Base-by-base conservation (phyloP, 2,329 filamentous ascomycete species). In the Paracoccidioides lutzii region DNA sequence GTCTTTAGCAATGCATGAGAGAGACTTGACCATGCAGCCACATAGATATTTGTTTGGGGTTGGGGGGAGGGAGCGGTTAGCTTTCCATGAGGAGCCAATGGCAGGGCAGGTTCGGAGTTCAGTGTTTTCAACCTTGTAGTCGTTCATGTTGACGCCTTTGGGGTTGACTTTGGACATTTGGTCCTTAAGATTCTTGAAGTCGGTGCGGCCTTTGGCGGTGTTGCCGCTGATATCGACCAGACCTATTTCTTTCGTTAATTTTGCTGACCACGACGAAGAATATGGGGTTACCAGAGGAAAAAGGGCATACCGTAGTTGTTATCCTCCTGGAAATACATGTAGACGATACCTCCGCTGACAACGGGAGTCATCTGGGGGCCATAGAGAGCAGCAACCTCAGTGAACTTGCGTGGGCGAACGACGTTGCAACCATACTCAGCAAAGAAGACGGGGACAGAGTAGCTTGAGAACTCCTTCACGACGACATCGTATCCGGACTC, bases 391-490 rank as follows among this genome's bases (percentile, higher is more conserved):
- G 75, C 77, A 45, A 95, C 90, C 71, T 98, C 94, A 58, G 87
- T 81, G 75, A 95, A 98, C 59, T 80, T 78, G 74, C 93, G 88
- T 59, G 80, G 82, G 45, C 79, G 77, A 68, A 73, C 78, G 46
- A 76, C 77, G 76, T 94, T 97, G 84, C 93, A 98, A 64, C 93
- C 93, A 68, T 98, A 98, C 76, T 98, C 93, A 62, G 93, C 93
- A 71, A 98, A 96, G 84, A 98, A 98, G 66, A 90, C 87, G 49
- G 93, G 93, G 3, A 97, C 88, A 8, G 88, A 88, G 79, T 93
- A 98, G 69, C 85, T 82, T 58, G 78, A 71, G 77, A 96, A 98
- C 75, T 96, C 91, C 62, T 88, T 73, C 63, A 90, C 90, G 70
- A 91, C 87, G 56, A 83, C 79, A 61, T 85, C 78, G 75, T 90